These are phyloP conservation scores for Lolium rigidum DNA, from an alignment of 176 grass and related monocot species.

Conservation along the genomic window DNA sequence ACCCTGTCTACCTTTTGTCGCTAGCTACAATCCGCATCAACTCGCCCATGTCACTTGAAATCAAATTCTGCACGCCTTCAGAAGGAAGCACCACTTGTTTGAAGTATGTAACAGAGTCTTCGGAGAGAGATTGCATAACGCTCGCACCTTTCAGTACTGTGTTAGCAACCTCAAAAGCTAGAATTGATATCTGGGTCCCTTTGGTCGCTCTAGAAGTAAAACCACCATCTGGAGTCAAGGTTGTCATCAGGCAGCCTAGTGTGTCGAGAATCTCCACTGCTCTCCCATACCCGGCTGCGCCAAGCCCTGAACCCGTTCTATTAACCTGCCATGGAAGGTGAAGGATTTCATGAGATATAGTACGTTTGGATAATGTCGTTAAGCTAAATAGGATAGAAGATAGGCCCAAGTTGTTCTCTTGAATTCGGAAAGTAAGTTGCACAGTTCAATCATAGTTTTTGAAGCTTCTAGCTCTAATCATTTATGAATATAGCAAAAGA, in stretches of 20 bases:
- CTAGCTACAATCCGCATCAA: conserved; percentile 67
- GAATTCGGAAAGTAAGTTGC: neutral
- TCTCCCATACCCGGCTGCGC: conserved; percentile 76
- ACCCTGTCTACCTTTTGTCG: conserved; percentile 74
- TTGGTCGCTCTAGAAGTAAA: conserved; percentile 68
- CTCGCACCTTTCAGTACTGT: conserved; percentile 82
- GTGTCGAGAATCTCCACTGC: conserved; percentile 89
- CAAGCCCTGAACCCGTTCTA: conserved; percentile 55
- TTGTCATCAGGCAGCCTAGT: conserved; percentile 74
- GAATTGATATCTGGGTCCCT: conserved; percentile 82
- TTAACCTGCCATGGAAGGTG: conserved; percentile 37
- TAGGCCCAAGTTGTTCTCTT: neutral
- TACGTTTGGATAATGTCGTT: neutral
- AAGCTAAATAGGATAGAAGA: conserved; percentile 12
- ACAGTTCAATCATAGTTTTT: neutral
- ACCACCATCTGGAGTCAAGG: conserved; percentile 61
- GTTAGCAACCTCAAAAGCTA: conserved; percentile 98
- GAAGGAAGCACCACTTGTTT: conserved; percentile 82
- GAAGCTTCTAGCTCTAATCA: conserved; percentile 25
- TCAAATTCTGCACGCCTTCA: conserved; percentile 72
- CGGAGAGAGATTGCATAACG: conserved; percentile 80
- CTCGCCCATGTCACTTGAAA: conserved; percentile 67
- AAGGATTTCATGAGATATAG: conserved; percentile 26
- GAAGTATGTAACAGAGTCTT: conserved; percentile 77
- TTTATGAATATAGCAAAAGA: neutral